Percentiles rank a stretch among this genome's conserved stretches.
phyloP scores from a whole-genome alignment of 78 protist genomes.

The Dictyostelium brefeldianum region DNA sequence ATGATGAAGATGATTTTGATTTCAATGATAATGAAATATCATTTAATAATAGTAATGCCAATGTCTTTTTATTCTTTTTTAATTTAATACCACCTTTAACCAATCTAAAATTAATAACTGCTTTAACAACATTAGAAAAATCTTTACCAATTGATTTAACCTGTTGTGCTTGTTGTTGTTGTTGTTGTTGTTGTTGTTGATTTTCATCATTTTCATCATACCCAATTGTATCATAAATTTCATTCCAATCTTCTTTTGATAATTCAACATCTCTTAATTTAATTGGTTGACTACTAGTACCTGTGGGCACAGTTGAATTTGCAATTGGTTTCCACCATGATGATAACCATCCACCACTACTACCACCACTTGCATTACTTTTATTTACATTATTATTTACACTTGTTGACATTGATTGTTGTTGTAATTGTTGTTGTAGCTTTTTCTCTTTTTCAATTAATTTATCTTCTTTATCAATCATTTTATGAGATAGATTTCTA shows the following conservation, averaged over 20 bases:
- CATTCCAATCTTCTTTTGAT: slow-evolving; percentile 67
- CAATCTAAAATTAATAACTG: slow-evolving; percentile 4
- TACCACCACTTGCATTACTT: slow-evolving; percentile 55
- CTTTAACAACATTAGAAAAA: neutral
- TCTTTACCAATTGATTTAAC: neutral
- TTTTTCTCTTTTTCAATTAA: neutral
- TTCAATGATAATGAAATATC: slow-evolving; percentile 7
- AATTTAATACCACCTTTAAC: slow-evolving; percentile 11
- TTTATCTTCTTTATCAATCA: slow-evolving; percentile 57
- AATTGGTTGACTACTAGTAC: neutral
- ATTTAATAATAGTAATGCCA: slow-evolving; percentile 25
- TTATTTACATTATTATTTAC: neutral
- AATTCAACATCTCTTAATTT: slow-evolving; percentile 20
- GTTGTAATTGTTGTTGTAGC: neutral
- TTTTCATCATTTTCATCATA: neutral
- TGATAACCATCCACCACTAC: slow-evolving; percentile 61
- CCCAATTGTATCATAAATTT: slow-evolving; percentile 71
- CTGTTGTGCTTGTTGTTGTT: neutral
- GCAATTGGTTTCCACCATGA: slow-evolving; percentile 55
- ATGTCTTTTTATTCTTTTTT: neutral
- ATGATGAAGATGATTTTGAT: slow-evolving; percentile 23
- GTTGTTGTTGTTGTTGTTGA: too few relatives aligned
- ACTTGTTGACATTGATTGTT: neutral
- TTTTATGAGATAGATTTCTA: slow-evolving; percentile 37
- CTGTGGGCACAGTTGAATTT: neutral